These are phyloP conservation scores for Mycena polygramma DNA, from an alignment of 768 basidiomycete genomes.

Conservation along the genomic window DNA sequence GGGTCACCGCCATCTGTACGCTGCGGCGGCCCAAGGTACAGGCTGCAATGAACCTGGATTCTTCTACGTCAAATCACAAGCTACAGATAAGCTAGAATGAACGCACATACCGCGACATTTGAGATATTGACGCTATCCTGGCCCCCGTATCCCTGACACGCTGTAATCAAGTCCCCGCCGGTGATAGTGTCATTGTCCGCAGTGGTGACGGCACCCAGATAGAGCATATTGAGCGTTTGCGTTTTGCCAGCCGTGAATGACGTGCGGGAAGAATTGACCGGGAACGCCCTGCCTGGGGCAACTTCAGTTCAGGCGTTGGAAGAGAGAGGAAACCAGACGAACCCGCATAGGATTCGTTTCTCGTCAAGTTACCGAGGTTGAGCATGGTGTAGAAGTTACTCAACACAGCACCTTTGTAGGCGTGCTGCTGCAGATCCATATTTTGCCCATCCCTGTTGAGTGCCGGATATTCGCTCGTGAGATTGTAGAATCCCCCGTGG, in stretches of 20 bases:
- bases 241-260: constrained; percentile 22
- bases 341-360: constrained; percentile 32
- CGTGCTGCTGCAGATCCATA: constrained; percentile 37
- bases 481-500: constrained; percentile 38
- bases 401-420: constrained; percentile 41
- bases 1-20: constrained; percentile 41
- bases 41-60: constrained; percentile 34
- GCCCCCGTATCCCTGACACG: constrained; percentile 39
- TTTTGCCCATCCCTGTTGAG: constrained; percentile 40
- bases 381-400: constrained; percentile 38
- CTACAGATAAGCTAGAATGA: background rate
- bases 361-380: constrained; percentile 34
- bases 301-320: background rate
- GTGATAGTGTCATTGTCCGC: background rate
- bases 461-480: constrained; percentile 30
- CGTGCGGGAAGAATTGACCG: constrained; percentile 17
- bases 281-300: constrained; percentile 27
- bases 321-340: background rate
- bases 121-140: constrained; percentile 38
- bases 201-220: constrained; percentile 5
- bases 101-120: constrained; percentile 34
- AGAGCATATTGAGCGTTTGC: constrained; percentile 13
- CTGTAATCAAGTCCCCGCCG: background rate
- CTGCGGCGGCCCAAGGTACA: constrained; percentile 38
- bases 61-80: background rate